These are phyloP conservation scores for Hemisphaericaspora xylofermentans DNA, from an alignment of 1,139 yeast species.

Conservation along the genomic window DNA sequence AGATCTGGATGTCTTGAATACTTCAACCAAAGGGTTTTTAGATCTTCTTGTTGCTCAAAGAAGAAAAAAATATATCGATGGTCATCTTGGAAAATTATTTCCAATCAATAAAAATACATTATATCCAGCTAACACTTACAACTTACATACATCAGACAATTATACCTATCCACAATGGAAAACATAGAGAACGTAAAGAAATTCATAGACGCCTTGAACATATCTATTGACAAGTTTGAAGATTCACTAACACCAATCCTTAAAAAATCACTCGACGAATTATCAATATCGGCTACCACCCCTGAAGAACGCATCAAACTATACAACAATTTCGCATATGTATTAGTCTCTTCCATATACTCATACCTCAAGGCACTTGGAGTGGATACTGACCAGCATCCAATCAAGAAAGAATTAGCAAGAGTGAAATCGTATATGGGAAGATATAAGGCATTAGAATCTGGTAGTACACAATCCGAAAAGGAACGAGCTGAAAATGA, in stretches of 20 bases:
- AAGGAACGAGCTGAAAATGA: conserved; percentile 20
- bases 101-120: not conserved
- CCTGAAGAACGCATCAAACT: conserved; percentile 37
- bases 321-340: conserved; percentile 44
- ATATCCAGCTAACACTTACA: not conserved
- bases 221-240: conserved; percentile 30
- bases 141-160: too few relatives aligned
- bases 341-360: conserved; percentile 45
- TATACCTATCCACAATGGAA: conserved; percentile 51
- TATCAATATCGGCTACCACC: conserved; percentile 21
- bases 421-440: conserved; percentile 72
- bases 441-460: conserved; percentile 49
- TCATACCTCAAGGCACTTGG: conserved; percentile 66
- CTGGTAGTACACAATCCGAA: conserved; percentile 18
- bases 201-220: conserved; percentile 28
- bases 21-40: not conserved
- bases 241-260: conserved; percentile 33
- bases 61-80: conserved; percentile 2
- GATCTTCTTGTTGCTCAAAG: not conserved
- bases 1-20: not conserved
- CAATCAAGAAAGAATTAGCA: conserved; percentile 67
- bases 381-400: conserved; percentile 54
- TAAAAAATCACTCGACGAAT: conserved; percentile 36
- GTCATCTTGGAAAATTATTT: conserved; percentile 4
- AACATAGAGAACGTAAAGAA: conserved; percentile 31